phyloP scores from a whole-genome alignment of 202 grass and related monocot species.

The Zizania palustris region DNA sequence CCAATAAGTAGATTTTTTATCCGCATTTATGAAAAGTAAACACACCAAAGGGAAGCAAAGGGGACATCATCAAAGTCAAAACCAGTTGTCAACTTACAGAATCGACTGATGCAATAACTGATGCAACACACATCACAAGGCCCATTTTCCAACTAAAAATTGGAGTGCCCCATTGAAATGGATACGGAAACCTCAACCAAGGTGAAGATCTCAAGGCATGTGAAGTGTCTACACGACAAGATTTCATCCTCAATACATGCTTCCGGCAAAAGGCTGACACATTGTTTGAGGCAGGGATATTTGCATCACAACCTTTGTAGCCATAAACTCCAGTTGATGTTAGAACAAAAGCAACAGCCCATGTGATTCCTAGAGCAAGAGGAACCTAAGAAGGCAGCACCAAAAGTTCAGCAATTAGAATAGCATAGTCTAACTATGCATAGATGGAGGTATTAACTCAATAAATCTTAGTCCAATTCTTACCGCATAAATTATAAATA shows the following conservation, averaged over 20 bases:
- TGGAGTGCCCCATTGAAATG: constrained; percentile 95
- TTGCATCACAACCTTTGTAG: constrained; percentile 86
- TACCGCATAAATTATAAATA: constrained; percentile 96
- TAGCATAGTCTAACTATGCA: constrained; percentile 19
- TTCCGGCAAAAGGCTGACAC: constrained; percentile 86
- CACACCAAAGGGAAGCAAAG: constrained; percentile 22
- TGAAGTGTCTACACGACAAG: constrained; percentile 85
- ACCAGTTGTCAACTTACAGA: constrained; percentile 70
- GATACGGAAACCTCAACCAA: constrained; percentile 95
- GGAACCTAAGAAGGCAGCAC: constrained; percentile 66
- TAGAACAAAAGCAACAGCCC: constrained; percentile 85
- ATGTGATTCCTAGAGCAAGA: constrained; percentile 89
- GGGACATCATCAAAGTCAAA: constrained; percentile 13
- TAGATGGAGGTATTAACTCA: constrained; percentile 22
- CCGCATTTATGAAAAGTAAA: constrained; percentile 12
- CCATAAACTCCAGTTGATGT: constrained; percentile 82
- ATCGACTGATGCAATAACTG: constrained; percentile 84
- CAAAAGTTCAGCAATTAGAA: constrained; percentile 37
- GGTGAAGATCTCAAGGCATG: constrained; percentile 81
- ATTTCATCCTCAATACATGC: constrained; percentile 81
- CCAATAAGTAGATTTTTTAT: constrained; percentile 1
- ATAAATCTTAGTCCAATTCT: constrained; percentile 21
- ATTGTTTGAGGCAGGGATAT: constrained; percentile 82
- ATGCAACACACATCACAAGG: constrained; percentile 88
- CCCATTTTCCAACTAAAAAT: constrained; percentile 95